Evolutionary conservation across 2,329 filamentous ascomycete species (phyloP).

Genomic region (Lojkania enalia): DNA sequence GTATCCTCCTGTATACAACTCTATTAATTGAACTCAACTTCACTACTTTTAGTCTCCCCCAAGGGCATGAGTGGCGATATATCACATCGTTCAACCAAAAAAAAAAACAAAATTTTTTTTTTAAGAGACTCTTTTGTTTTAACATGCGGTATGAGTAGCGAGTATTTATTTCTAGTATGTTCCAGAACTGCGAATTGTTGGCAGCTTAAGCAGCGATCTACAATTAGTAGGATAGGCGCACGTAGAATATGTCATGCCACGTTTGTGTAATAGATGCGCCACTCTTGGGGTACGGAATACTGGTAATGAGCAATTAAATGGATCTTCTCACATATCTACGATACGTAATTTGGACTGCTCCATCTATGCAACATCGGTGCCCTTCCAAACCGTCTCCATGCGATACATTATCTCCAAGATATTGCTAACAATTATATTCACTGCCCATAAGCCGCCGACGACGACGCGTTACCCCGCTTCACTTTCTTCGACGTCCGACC

Average conservation of each 20-base stretch:
- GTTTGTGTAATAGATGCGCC: background rate
- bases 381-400: background rate
- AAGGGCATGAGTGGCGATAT: too few relatives aligned
- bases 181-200: background rate
- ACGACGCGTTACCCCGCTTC: background rate
- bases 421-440: background rate
- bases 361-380: background rate
- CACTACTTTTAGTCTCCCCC: too few relatives aligned
- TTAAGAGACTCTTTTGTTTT: too few relatives aligned
- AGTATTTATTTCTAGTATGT: background rate
- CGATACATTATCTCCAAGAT: background rate
- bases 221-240: too few relatives aligned
- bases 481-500: slow-evolving; percentile 16
- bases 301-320: too few relatives aligned
- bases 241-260: too few relatives aligned
- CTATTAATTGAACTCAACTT: too few relatives aligned
- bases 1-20: too few relatives aligned
- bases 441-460: too few relatives aligned
- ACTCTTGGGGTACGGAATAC: background rate
- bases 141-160: too few relatives aligned
- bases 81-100: too few relatives aligned
- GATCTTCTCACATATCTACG: background rate
- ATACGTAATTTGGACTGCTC: background rate
- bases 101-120: too few relatives aligned
- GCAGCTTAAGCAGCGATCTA: background rate